Evolutionary conservation across 495 filamentous ascomycete species (phyloP).

Genomic region (Neurospora sp.): DNA sequence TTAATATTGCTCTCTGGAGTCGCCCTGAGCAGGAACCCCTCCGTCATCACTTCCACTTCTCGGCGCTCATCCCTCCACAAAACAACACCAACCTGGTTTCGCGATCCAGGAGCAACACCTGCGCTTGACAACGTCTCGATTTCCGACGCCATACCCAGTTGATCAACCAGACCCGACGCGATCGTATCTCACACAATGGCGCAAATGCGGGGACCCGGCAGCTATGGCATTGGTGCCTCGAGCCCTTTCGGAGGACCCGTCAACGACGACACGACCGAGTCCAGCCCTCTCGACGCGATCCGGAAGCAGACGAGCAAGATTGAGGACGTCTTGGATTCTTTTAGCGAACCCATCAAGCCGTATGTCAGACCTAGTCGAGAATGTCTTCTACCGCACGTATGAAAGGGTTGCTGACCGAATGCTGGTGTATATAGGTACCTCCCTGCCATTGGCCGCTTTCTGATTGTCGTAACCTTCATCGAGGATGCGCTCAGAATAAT

Average conservation of each 20-base stretch:
- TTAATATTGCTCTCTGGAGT: not conserved
- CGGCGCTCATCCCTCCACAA: not conserved
- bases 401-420: not conserved
- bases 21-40: not conserved
- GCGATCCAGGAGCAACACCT: not conserved
- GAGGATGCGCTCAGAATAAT: slow-evolving; percentile 94
- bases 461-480: slow-evolving; percentile 97
- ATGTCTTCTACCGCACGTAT: not conserved
- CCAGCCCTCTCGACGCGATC: slow-evolving; percentile 83
- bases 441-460: slow-evolving; percentile 87
- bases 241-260: slow-evolving; percentile 52
- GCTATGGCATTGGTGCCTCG: slow-evolving; percentile 80
- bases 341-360: slow-evolving; percentile 92
- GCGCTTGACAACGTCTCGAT: not conserved
- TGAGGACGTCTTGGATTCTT: slow-evolving; percentile 83
- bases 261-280: slow-evolving; percentile 54
- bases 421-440: slow-evolving; percentile 53
- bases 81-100: not conserved
- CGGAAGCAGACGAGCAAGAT: slow-evolving; percentile 95
- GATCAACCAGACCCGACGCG: not conserved
- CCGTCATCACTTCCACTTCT: not conserved
- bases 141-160: not conserved
- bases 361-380: slow-evolving; percentile 43
- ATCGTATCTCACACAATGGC: slow-evolving; percentile 48
- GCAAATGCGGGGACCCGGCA: slow-evolving; percentile 91